Conservation (phyloP, 768 basidiomycete species). For the Collybia sordida region DNA sequence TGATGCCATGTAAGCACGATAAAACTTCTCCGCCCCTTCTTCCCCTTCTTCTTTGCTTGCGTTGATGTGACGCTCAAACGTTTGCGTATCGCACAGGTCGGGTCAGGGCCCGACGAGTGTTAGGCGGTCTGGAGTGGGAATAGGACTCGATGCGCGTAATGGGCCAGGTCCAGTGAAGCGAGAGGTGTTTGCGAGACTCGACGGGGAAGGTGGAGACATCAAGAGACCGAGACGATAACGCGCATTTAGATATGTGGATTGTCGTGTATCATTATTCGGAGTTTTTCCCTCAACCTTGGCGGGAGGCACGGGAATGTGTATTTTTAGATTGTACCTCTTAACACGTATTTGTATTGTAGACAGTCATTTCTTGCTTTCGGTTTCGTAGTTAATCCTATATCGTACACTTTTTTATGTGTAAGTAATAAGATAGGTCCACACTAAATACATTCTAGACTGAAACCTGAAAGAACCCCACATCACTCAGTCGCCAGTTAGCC, state of each 20-base stretch:
- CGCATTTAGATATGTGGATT: background rate
- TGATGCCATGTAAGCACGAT: conserved; percentile 30
- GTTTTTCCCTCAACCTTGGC: too few relatives aligned
- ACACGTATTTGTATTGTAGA: too few relatives aligned
- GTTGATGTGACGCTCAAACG: background rate
- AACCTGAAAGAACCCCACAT: too few relatives aligned
- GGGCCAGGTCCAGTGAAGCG: conserved; percentile 23
- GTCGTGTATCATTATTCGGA: background rate
- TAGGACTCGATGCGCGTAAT: conserved; percentile 38
- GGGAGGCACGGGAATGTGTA: background rate
- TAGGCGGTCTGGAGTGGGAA: conserved; percentile 28
- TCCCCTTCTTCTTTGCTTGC: background rate
- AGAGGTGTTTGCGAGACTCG: conserved; percentile 33
- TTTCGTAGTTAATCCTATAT: too few relatives aligned
- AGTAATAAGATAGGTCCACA: too few relatives aligned
- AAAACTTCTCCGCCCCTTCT: too few relatives aligned
- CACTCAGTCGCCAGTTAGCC: too few relatives aligned
- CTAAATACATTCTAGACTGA: too few relatives aligned
- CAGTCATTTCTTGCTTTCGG: too few relatives aligned
- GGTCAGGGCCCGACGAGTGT: conserved; percentile 15
- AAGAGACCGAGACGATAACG: conserved; percentile 35
- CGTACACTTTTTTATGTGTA: too few relatives aligned
- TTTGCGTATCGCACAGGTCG: conserved; percentile 15
- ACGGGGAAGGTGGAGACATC: conserved; percentile 38
- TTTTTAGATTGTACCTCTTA: background rate